Evolutionary conservation across 2,329 filamentous ascomycete species (phyloP), one percentile per base, ranked within the genome.

Genomic region (Aspergillus fijiensis): DNA sequence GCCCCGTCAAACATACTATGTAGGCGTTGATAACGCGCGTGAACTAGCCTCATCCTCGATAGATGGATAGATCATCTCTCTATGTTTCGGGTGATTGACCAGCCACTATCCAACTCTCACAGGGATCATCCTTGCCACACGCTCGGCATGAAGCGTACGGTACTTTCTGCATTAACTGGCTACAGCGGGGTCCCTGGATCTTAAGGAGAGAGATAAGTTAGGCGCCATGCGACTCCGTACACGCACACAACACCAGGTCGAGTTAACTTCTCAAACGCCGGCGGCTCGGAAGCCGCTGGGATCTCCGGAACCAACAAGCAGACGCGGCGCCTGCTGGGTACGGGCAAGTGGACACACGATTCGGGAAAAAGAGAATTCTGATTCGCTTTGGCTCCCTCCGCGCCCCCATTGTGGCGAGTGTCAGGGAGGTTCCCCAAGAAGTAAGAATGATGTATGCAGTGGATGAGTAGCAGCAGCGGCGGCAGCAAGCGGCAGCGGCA

Each of bases 401-500:
- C 33, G 53, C 42, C 42, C 42, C 53, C 53, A 55, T 48, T 55
- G 53, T 55, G 53, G 53, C 53, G 53, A 55, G 48, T 49, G 53
- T 49, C 42, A 49, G 53, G 52, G 33, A 35, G 33, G 33, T 7
- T n/a, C 16, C 39, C 16, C 7, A 49, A 48, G 47, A 55, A 47
- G 53, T 49, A 48, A 55, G 53, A 55, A 55, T 55, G 53, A 55
- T 55, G 53, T 55, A 55, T 42, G 49, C 16, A n/a, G 42, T 45
- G 53, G 53, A 49, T 55, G 53, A 45, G 39, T 12, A 31, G 11
- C 39, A 48, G 52, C 25, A 55, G 52, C 23, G 21, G 21, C 21
- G 21, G 21, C 21, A 23, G 21, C 21, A 23, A 23, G 21, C 21
- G 2, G 33, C 10, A 14, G 33, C 33, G 33, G 33, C 16, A 42